phyloP scores from a whole-genome alignment of 495 filamentous ascomycete species.

The Geoglossum glabrum region DNA sequence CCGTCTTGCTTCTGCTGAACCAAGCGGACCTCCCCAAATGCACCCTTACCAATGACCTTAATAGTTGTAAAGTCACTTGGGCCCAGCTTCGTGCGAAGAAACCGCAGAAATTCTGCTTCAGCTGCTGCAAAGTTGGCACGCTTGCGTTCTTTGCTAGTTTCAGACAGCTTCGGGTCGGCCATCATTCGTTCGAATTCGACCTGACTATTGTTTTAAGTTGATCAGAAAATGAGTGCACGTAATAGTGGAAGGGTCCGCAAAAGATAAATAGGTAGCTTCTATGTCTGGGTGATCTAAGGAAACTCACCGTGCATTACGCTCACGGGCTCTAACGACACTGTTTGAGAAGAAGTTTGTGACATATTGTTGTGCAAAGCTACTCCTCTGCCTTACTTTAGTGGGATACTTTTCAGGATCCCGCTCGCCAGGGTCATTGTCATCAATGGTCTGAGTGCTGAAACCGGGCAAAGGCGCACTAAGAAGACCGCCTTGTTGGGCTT shows the following conservation, averaged over 20 bases:
- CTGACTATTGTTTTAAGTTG: not conserved
- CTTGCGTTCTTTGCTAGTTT: constrained; percentile 56
- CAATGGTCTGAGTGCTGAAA: constrained; percentile 16
- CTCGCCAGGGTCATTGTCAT: constrained; percentile 37
- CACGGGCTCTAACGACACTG: constrained; percentile 76
- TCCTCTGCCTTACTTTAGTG: constrained; percentile 38
- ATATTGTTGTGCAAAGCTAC: constrained; percentile 36
- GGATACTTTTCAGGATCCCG: constrained; percentile 60
- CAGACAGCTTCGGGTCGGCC: constrained; percentile 43
- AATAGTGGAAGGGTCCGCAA: not conserved
- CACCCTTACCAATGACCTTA: constrained; percentile 97
- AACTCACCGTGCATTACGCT: constrained; percentile 71
- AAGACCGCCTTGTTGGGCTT: constrained; percentile 27
- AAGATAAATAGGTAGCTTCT: not conserved
- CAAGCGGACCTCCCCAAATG: constrained; percentile 93
- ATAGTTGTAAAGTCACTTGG: constrained; percentile 86
- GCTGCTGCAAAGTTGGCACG: constrained; percentile 57
- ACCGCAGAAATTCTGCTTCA: constrained; percentile 81
- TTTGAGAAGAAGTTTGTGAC: constrained; percentile 89
- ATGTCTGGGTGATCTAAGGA: not conserved
- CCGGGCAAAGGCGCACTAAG: constrained; percentile 2
- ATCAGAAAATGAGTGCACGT: not conserved
- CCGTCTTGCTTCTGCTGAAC: constrained; percentile 92
- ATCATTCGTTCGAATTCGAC: constrained; percentile 1
- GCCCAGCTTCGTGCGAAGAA: constrained; percentile 77